phyloP scores from a whole-genome alignment of 2,329 filamentous ascomycete species.

The Magnaporthiopsis rhizophila region DNA sequence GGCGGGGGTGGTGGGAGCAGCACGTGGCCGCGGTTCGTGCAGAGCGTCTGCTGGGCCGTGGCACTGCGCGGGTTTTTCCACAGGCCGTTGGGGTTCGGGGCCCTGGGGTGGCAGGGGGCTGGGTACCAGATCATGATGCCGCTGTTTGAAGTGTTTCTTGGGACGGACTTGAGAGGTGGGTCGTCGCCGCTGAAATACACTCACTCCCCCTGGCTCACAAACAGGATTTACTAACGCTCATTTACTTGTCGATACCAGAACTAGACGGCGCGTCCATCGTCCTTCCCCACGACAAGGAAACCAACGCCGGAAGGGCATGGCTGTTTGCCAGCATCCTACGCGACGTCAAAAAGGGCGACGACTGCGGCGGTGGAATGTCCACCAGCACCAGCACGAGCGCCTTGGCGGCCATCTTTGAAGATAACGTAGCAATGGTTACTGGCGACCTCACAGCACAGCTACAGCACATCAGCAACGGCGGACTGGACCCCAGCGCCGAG shows the following conservation, averaged over 20 bases:
- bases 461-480: neutral
- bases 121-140: neutral
- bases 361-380: no score
- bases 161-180: neutral
- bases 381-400: neutral
- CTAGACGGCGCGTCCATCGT: no score
- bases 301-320: slow-evolving; percentile 4
- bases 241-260: neutral
- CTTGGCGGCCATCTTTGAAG: neutral
- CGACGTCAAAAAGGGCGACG: slow-evolving; percentile 1
- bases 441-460: neutral
- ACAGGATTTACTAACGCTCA: neutral
- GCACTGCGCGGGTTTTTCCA: slow-evolving; percentile 6
- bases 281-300: slow-evolving; percentile 9
- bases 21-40: slow-evolving; percentile 7
- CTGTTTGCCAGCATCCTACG: slow-evolving; percentile 7
- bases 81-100: slow-evolving; percentile 5
- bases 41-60: slow-evolving; percentile 8
- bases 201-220: no score
- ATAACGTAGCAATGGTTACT: neutral
- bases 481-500: neutral
- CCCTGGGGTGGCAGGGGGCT: slow-evolving; percentile 5
- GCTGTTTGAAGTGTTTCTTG: neutral
- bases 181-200: no score
- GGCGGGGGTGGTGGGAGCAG: neutral